Percentiles rank a stretch among this genome's conserved stretches.
These are phyloP conservation scores for Berkeleyomyces rouxiae DNA, from an alignment of 2,329 filamentous ascomycete genomes.

Conservation along the genomic window DNA sequence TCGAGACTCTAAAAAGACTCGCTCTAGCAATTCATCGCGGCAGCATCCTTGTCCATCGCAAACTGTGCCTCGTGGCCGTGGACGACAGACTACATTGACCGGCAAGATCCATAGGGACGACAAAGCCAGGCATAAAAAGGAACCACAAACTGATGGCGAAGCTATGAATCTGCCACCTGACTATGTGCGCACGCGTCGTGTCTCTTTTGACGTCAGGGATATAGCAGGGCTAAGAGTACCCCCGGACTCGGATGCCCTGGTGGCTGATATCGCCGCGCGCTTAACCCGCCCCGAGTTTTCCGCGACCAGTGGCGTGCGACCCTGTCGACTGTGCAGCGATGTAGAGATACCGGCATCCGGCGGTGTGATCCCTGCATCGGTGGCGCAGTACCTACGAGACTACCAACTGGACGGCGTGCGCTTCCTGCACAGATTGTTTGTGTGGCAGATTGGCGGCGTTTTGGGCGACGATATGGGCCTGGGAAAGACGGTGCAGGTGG, in stretches of 20 bases:
- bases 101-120: background rate
- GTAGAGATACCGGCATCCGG: constrained; percentile 58
- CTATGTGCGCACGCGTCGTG: constrained; percentile 53
- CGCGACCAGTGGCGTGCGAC: constrained; percentile 35
- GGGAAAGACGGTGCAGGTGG: constrained; percentile 93
- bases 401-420: constrained; percentile 77
- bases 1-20: background rate
- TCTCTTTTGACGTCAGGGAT: constrained; percentile 47
- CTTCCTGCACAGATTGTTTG: constrained; percentile 77
- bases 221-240: constrained; percentile 57
- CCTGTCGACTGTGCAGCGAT: constrained; percentile 55
- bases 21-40: background rate
- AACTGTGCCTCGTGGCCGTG: background rate
- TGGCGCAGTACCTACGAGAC: constrained; percentile 79
- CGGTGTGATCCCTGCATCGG: constrained; percentile 70
- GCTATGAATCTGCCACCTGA: constrained; percentile 36
- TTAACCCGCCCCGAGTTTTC: constrained; percentile 53
- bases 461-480: constrained; percentile 95
- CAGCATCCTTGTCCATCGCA: background rate
- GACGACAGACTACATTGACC: background rate
- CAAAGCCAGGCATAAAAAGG: background rate
- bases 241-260: constrained; percentile 57
- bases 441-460: constrained; percentile 80
- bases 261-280: constrained; percentile 40
- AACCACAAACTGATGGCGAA: background rate